A percentile compares a stretch with the other conserved stretches of the same genome.
phyloP scores from a whole-genome alignment of 1,139 yeast species.

The Pneumocystis canis region DNA sequence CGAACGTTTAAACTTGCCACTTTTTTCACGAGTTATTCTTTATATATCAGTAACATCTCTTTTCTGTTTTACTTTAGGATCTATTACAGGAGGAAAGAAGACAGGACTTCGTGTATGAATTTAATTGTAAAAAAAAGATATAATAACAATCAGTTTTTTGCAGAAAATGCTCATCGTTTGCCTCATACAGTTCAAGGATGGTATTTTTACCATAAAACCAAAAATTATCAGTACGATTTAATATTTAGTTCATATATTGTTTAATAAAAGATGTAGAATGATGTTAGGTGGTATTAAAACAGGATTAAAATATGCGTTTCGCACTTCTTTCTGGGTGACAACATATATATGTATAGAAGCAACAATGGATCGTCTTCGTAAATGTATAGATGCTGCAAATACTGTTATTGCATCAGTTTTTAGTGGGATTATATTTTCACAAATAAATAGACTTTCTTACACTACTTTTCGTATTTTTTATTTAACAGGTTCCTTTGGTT shows the following conservation, averaged over 20 bases:
- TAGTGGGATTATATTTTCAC: neutral
- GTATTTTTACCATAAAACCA: constrained; percentile 78
- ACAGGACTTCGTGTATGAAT: constrained; percentile 20
- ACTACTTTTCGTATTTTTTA: neutral
- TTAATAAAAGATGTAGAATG: constrained; percentile 24
- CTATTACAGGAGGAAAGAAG: constrained; percentile 42
- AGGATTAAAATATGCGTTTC: constrained; percentile 34
- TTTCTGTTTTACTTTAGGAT: constrained; percentile 35
- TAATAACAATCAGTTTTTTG: constrained; percentile 36
- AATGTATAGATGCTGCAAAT: constrained; percentile 44
- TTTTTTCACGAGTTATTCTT: constrained; percentile 6
- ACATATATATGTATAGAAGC: constrained; percentile 51
- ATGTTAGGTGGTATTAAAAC: constrained; percentile 37
- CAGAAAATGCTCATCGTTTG: constrained; percentile 69
- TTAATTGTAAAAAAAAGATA: neutral
- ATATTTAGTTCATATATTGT: neutral
- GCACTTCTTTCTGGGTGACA: constrained; percentile 35
- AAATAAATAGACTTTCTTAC: neutral
- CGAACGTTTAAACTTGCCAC: constrained; percentile 8
- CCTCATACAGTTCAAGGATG: constrained; percentile 73
- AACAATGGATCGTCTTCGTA: constrained; percentile 39
- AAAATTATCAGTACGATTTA: constrained; percentile 42
- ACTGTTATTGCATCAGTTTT: constrained; percentile 37
- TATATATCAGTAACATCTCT: constrained; percentile 3
- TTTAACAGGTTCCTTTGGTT: neutral